Base-by-base conservation (phyloP, 2,329 filamentous ascomycete species). In the Verticillium longisporum region DNA sequence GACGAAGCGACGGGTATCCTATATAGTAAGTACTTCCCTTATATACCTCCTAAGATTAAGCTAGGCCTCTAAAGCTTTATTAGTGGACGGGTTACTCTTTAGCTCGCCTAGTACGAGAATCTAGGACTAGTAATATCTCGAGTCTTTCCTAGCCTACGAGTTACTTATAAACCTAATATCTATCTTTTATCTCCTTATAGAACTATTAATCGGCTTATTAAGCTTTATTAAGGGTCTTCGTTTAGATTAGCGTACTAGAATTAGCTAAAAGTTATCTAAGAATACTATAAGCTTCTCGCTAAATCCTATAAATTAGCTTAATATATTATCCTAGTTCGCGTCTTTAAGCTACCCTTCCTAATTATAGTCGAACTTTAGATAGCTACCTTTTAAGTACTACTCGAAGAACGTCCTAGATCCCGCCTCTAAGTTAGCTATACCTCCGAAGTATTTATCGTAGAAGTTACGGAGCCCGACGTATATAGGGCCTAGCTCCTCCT, bases 91-190 rank as follows among this genome's bases (percentile, higher is more conserved):
- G 61, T 81, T 80, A 65, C 75, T 77, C 68, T 82, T 80, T 1
- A 82, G 70, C 66, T 80, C 76, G 62, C 78, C 74, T 4, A 73
- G 72, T 41, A 82, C 66, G 7, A 81, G 71, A 57, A 83, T 75
- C 53, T 79, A 70, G 5, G 69, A 73, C 76, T 69, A 80, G 62
- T 72, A 65, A 62, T 60, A 74, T 67, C 63, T 56, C 26, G 63
- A 66, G 56, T 70, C 63, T 56, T 72, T 70, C 36, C 59, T 18
- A 55, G 67, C 67, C 4, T 67, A 56, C 7, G 63, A 34, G 21
- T 70, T 61, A 36, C 71, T 65, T 4, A 75, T 68, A 31, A 80
- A 73, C 53, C 71, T 69, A 41, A 73, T 45, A 18, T 72, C 70
- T 36, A 73, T 38, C 55, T 66, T 70, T 1, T 67, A 67, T 56